phyloP scores from a whole-genome alignment of 179 eudicot species.

The Drosera spatulata region DNA sequence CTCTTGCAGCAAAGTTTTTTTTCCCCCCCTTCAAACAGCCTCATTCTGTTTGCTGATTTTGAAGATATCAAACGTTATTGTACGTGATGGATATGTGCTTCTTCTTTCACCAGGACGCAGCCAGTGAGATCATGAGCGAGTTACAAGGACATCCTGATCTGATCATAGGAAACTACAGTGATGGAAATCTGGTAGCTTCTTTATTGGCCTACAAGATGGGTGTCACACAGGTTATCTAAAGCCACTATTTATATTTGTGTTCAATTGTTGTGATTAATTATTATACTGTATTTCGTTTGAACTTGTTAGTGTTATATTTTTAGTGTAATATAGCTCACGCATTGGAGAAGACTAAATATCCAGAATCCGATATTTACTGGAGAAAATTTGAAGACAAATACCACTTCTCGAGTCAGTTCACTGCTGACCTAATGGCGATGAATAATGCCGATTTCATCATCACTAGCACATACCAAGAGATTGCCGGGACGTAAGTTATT shows the following conservation, averaged over 20 bases:
- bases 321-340: slow-evolving; percentile 91
- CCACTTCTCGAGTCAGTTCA: slow-evolving; percentile 78
- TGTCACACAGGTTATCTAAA: slow-evolving; percentile 50
- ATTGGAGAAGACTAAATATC: slow-evolving; percentile 85
- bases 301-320: slow-evolving; percentile 3
- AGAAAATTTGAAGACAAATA: slow-evolving; percentile 62
- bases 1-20: too few relatives aligned
- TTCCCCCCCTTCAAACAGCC: too few relatives aligned
- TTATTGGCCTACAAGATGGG: slow-evolving; percentile 62
- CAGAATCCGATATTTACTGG: slow-evolving; percentile 83
- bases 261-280: background rate
- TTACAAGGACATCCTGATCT: slow-evolving; percentile 66
- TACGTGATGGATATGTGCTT: background rate
- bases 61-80: background rate
- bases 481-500: slow-evolving; percentile 67
- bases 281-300: background rate
- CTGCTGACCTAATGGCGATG: slow-evolving; percentile 81
- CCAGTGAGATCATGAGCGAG: slow-evolving; percentile 61
- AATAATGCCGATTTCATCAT: slow-evolving; percentile 75
- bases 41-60: background rate
- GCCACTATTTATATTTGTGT: background rate
- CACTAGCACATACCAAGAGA: slow-evolving; percentile 89
- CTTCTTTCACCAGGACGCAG: slow-evolving; percentile 45
- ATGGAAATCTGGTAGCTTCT: slow-evolving; percentile 80
- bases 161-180: slow-evolving; percentile 80